Evolutionary conservation across 768 basidiomycete genomes (phyloP), one percentile per base, ranked within the genome.

Genomic region (Trametes cinnabarina): DNA sequence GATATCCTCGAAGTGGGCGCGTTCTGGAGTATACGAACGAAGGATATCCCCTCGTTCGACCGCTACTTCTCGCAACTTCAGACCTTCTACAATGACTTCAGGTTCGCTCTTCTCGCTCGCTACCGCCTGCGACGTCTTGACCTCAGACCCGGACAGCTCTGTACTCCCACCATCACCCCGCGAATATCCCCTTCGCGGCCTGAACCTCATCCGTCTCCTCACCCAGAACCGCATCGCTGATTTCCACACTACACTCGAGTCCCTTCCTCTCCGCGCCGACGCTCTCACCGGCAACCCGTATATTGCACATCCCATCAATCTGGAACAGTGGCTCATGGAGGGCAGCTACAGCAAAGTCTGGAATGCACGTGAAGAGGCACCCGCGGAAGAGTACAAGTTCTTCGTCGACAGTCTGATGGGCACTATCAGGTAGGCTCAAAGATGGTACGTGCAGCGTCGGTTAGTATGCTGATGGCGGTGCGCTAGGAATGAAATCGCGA

Each of bases 271-370:
- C 34, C 82, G 84, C 40, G 84, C 88, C 0, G 86, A 88, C 61
- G 80, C 80, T 43, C 85, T 88, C 60, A 75, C 78, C 28, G 78
- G 83, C 30, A 90, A 89, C 70, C 82, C 85, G 6, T 92, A 79
- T 69, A 85, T 94, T 67, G 80, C 82, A 51, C 93, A 94, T 70
- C 91, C 92, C 12, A 88, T 94, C 56, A 91, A 94, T 70, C 84
- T 95, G 60, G 96, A 99, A 72, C 81, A 90, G 48, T 98, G 95
- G 92, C 81, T 98, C 43, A 99, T 99, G 96, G 96, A 98, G 72
- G 96, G 96, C 37, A 90, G 90, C 66, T 99, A 98, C 72, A 93
- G 92, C 74, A 96, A 96, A 71, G 96, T 98, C 11, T 99, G 95
- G 92, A 86, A 90, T 67, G 95, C 95, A 35, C 84, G 94, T 63